A percentile compares a stretch with the other conserved stretches of the same genome.
These are phyloP conservation scores for Chernovozyma sophiae-reginae DNA, from an alignment of 1,139 yeast genomes.

Conservation along the genomic window DNA sequence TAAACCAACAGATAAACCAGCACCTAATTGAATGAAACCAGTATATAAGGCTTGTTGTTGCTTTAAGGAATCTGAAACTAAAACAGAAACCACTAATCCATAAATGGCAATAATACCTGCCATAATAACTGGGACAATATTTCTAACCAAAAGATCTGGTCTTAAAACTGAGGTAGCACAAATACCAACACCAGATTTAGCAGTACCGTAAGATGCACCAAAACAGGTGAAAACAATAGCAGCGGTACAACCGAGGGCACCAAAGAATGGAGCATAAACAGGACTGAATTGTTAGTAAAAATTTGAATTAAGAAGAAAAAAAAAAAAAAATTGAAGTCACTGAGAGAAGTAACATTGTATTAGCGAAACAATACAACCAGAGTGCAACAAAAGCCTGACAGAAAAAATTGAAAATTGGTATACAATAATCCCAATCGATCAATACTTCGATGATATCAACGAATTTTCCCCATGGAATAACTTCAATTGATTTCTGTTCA, in stretches of 20 bases:
- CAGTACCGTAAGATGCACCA: constrained; percentile 99
- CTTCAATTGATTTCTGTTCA: too few species aligned
- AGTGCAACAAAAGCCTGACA: too few species aligned
- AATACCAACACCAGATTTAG: constrained; percentile 99
- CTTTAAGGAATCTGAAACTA: constrained; percentile 85
- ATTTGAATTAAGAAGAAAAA: too few species aligned
- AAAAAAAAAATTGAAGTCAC: too few species aligned
- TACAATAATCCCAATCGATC: too few species aligned
- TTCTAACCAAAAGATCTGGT: constrained; percentile 90
- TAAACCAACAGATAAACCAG: constrained; percentile 96
- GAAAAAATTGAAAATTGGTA: background rate
- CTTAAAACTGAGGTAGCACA: constrained; percentile 97
- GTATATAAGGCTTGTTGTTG: constrained; percentile 93
- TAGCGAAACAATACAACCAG: too few species aligned
- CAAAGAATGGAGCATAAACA: constrained; percentile 89
- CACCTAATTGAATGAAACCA: constrained; percentile 97
- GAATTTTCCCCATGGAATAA: too few species aligned
- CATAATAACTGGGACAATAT: constrained; percentile 96
- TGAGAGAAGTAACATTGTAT: too few species aligned
- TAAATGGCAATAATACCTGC: constrained; percentile 99
- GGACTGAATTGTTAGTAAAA: constrained; percentile 46
- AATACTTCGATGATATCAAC: too few species aligned
- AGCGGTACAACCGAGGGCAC: constrained; percentile 98
- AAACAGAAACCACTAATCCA: constrained; percentile 94
- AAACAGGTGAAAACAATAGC: constrained; percentile 98